phyloP scores from a whole-genome alignment of 495 filamentous ascomycete genomes.

The Aspergillus heteromorphus region DNA sequence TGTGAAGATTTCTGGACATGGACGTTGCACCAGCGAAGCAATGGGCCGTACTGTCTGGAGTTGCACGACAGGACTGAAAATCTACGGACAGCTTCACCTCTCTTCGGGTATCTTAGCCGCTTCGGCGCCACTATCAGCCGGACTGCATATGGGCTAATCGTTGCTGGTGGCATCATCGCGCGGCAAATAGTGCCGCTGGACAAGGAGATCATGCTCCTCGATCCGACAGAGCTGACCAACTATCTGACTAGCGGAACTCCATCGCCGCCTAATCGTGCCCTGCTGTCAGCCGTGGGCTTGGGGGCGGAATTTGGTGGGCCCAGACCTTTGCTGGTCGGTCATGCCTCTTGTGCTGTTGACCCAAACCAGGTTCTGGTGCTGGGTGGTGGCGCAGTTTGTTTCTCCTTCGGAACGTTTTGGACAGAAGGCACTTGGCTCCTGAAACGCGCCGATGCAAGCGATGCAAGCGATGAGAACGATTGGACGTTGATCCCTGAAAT shows the following conservation, averaged over 20 bases:
- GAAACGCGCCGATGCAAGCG: slow-evolving; percentile 14
- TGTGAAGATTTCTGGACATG: slow-evolving; percentile 55
- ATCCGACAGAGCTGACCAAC: slow-evolving; percentile 10
- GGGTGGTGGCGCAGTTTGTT: slow-evolving; percentile 84
- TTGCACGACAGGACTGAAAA: slow-evolving; percentile 20
- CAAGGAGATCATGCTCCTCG: slow-evolving; percentile 36
- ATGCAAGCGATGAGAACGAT: slow-evolving; percentile 9
- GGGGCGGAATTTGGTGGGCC: slow-evolving; percentile 13
- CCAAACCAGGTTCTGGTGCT: slow-evolving; percentile 51
- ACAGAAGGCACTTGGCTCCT: slow-evolving; percentile 54
- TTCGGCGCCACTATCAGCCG: slow-evolving; percentile 28
- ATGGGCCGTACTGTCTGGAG: slow-evolving; percentile 23
- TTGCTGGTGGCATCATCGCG: slow-evolving; percentile 38
- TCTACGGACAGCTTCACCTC: slow-evolving; percentile 14
- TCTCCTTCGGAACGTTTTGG: slow-evolving; percentile 79
- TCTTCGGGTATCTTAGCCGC: slow-evolving; percentile 21
- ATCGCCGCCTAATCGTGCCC: slow-evolving; percentile 6
- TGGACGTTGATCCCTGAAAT: slow-evolving; percentile 19
- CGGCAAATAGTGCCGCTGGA: slow-evolving; percentile 23
- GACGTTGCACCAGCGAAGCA: slow-evolving; percentile 29
- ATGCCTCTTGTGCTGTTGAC: slow-evolving; percentile 45
- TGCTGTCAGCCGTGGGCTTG: slow-evolving; percentile 22
- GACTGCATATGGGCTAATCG: slow-evolving; percentile 35
- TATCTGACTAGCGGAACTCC: slow-evolving; percentile 7
- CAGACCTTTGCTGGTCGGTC: slow-evolving; percentile 63